phyloP scores from a whole-genome alignment of 192 early-diverging fungal genomes.

The Phlyctochytrium planicorne region DNA sequence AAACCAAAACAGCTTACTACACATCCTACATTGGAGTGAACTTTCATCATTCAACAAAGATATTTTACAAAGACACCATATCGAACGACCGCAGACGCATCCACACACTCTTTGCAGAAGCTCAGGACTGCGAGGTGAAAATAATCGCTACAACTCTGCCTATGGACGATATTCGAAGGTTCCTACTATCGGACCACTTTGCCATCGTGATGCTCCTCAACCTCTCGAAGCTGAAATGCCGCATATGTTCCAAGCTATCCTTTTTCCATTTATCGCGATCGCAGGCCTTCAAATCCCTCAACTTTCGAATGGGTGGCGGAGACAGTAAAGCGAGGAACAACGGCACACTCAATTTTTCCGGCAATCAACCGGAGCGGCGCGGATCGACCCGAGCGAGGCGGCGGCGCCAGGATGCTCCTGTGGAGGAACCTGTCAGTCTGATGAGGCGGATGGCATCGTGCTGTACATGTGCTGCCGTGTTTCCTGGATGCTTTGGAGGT shows the following conservation, averaged over 20 bases:
- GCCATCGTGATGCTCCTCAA: constrained; percentile 82
- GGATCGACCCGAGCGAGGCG: not conserved
- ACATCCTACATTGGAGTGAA: constrained; percentile 83
- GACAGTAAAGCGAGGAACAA: no score
- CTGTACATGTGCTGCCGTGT: no score
- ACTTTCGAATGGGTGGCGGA: no score
- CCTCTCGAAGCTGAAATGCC: constrained; percentile 56
- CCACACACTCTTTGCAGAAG: constrained; percentile 72
- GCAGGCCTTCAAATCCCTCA: not conserved
- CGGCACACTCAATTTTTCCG: no score
- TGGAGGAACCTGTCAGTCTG: not conserved
- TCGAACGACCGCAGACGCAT: constrained; percentile 73
- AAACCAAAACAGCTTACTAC: constrained; percentile 67
- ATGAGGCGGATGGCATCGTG: not conserved
- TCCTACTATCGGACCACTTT: constrained; percentile 72
- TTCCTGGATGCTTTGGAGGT: no score
- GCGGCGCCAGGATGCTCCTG: not conserved
- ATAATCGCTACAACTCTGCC: constrained; percentile 74
- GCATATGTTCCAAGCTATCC: constrained; percentile 44
- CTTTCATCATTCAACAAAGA: constrained; percentile 62
- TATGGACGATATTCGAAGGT: constrained; percentile 81
- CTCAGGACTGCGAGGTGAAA: constrained; percentile 65
- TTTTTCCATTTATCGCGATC: not conserved
- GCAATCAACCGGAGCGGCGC: not conserved
- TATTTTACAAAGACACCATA: constrained; percentile 70